Base-by-base conservation (phyloP, 2,329 filamentous ascomycete genomes). In the Fusarium fujikuroi region DNA sequence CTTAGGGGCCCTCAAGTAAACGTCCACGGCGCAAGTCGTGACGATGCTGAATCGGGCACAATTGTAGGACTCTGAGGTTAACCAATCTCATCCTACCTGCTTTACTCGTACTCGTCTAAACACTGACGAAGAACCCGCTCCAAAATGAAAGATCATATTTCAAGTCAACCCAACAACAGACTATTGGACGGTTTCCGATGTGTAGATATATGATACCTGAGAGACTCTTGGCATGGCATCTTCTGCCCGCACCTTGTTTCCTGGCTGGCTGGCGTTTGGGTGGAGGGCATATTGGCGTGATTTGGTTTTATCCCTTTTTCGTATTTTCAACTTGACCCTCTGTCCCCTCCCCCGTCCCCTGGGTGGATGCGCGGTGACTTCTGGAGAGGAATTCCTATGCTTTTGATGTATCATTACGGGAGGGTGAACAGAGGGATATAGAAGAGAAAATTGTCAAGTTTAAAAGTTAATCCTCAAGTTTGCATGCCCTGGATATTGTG, bases 141-240 rank as follows among this genome's bases (percentile, higher is more conserved):
- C 66, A 68, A 75, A 60, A 65, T 57, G 46, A 65, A 71, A 69
- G 62, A 63, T 60, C 64, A 68, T 66, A 62, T 63, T 65, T 57
- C 72, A 73, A 72, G 70, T 59, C 68, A 73, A 74, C 60, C 56
- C 63, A 59, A 66, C 65, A 52, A 66, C 40, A 61, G 63, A 74
- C 66, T 71, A 70, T 71, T 76, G 75, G 74, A 76, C 60, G 73
- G 73, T 74, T 76, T 73, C 69, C 66, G 73, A 73, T 73, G 77
- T 77, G 75, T 78, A 77, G 75, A 77, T 77, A 77, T 78, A 77
- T 78, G 77, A 81, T 81, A 81, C 78, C 80, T 81, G 77, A 79
- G 77, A 78, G 76, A 77, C 75, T 77, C 68, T 61, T 75, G 75
- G 76, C 73, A 76, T 74, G 74, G 74, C 75, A 79, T 69, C 59